Percentiles rank a stretch among this genome's conserved stretches.
Conservation (phyloP, 192 early-diverging fungal genomes). For the Entomortierella lignicola region DNA sequence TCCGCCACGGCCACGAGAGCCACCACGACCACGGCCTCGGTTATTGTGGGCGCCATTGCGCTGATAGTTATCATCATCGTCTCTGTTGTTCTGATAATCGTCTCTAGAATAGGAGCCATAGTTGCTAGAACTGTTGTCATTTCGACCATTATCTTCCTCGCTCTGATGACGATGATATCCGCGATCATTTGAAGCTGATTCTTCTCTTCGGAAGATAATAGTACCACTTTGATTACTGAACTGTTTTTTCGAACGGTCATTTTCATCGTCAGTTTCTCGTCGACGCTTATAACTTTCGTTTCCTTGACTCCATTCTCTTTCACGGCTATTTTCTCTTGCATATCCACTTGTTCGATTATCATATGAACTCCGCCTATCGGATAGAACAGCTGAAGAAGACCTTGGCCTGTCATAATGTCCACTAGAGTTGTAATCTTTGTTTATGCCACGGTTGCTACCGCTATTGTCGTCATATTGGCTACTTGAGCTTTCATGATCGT, state of each 20-base stretch:
- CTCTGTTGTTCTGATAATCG: not conserved
- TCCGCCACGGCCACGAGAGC: conserved; percentile 15
- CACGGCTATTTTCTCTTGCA: not conserved
- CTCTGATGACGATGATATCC: not conserved
- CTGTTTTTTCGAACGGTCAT: not conserved
- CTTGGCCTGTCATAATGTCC: not conserved
- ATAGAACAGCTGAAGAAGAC: not conserved
- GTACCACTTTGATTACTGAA: not conserved
- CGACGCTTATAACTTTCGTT: conserved; percentile 3
- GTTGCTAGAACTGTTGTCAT: not conserved
- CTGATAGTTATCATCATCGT: conserved; percentile 7
- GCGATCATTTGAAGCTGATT: not conserved
- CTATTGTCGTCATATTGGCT: not conserved
- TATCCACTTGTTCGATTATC: conserved; percentile 14
- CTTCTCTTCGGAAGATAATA: not conserved
- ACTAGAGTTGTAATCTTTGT: not conserved
- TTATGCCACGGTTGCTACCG: conserved; percentile 1
- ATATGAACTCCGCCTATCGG: not conserved
- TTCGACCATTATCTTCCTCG: not conserved
- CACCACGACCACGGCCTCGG: conserved; percentile 17
- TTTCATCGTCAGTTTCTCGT: conserved; percentile 1
- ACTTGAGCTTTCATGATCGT: conserved; percentile 5
- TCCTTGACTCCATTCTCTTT: not conserved
- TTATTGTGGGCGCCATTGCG: not conserved
- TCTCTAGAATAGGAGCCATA: not conserved